phyloP scores from a whole-genome alignment of 1,139 yeast genomes.

The Blastobotrys illinoisensis region DNA sequence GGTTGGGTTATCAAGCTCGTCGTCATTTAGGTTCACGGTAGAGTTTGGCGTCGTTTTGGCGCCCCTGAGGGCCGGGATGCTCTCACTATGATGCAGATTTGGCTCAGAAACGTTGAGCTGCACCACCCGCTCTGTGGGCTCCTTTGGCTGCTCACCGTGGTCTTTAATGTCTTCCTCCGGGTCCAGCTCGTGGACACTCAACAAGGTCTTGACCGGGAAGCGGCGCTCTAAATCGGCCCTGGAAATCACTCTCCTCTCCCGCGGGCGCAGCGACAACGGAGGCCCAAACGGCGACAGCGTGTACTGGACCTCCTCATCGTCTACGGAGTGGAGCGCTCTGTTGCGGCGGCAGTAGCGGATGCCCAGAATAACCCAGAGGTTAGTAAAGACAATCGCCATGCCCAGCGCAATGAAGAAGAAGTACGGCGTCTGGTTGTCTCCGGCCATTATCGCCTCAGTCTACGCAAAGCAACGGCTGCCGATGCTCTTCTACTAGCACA shows the following conservation, averaged over 20 bases:
- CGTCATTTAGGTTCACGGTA: background rate
- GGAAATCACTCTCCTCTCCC: constrained; percentile 36
- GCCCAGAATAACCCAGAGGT: constrained; percentile 35
- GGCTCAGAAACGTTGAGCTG: background rate
- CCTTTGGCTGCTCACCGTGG: background rate
- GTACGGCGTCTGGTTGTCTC: constrained; percentile 24
- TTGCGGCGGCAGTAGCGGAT: constrained; percentile 33
- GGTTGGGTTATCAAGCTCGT: no score
- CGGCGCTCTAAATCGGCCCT: constrained; percentile 56
- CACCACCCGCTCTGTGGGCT: background rate
- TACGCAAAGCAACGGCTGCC: background rate
- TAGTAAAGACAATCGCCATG: constrained; percentile 35
- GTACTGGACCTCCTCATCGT: constrained; percentile 4
- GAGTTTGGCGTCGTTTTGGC: background rate
- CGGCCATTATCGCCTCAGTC: background rate
- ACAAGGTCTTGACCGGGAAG: constrained; percentile 48
- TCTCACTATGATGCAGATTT: background rate
- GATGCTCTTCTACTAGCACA: background rate
- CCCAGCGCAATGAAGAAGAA: constrained; percentile 38
- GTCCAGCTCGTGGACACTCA: constrained; percentile 4
- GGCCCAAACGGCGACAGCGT: background rate
- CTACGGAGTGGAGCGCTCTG: constrained; percentile 10
- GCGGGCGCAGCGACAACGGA: constrained; percentile 15
- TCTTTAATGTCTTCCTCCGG: no score
- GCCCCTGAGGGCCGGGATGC: background rate